These are phyloP conservation scores for Exophiala spinifera DNA, from an alignment of 2,329 filamentous ascomycete species.

Conservation along the genomic window DNA sequence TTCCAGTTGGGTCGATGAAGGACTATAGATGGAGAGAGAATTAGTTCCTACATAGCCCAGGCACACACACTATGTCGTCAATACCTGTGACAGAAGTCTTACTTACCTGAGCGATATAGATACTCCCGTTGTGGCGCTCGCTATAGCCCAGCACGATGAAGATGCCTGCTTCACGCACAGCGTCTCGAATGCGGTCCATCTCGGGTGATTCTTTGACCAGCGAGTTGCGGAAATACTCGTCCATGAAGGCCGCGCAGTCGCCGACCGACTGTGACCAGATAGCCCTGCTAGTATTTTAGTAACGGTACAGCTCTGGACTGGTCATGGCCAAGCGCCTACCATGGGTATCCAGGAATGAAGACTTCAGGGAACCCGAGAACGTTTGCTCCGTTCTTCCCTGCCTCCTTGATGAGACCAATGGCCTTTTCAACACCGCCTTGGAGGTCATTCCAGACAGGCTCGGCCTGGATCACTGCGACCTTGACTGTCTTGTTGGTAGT, in stretches of 20 bases:
- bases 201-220: conserved; percentile 23
- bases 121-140: conserved; percentile 36
- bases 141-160: conserved; percentile 43
- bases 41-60: too few species aligned
- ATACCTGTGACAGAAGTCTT: too few species aligned
- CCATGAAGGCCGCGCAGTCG: conserved; percentile 21
- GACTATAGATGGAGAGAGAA: conserved; percentile 25
- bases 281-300: conserved; percentile 9
- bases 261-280: conserved; percentile 34
- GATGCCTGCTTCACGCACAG: conserved; percentile 37
- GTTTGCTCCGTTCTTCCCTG: conserved; percentile 52
- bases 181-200: conserved; percentile 38
- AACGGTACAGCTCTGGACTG: too few species aligned
- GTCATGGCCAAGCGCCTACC: conserved; percentile 28
- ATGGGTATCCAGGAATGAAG: conserved; percentile 57
- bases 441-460: conserved; percentile 61
- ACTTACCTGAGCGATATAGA: conserved; percentile 43
- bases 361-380: conserved; percentile 56
- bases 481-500: not conserved
- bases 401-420: conserved; percentile 55
- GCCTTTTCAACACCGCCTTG: conserved; percentile 55
- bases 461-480: conserved; percentile 56
- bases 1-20: conserved; percentile 43
- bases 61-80: too few species aligned
- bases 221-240: conserved; percentile 12